phyloP scores from a whole-genome alignment of 2,329 filamentous ascomycete genomes.

The Hymenoscyphus fraxineus region DNA sequence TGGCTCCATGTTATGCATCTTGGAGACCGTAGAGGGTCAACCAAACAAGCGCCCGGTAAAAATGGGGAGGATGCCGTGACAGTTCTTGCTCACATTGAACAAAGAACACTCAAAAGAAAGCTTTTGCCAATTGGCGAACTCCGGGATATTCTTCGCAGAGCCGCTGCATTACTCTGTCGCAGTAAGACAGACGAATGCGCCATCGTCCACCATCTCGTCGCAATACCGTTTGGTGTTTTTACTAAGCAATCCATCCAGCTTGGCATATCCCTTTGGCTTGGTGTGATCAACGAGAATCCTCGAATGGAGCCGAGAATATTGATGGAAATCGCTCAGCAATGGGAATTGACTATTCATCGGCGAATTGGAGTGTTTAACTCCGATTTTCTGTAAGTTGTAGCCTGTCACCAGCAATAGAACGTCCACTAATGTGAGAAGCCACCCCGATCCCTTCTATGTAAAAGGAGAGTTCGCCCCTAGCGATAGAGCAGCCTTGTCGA shows the following conservation, averaged over 20 bases:
- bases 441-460: constrained; percentile 83
- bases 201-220: constrained; percentile 82
- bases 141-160: constrained; percentile 75
- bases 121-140: constrained; percentile 70
- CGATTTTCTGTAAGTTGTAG: constrained; percentile 54
- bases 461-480: constrained; percentile 92
- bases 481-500: constrained; percentile 70
- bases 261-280: constrained; percentile 92
- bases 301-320: constrained; percentile 81
- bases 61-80: constrained; percentile 58
- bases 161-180: constrained; percentile 81
- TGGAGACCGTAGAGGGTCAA: constrained; percentile 43
- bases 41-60: constrained; percentile 45
- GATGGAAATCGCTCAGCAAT: constrained; percentile 82
- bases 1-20: constrained; percentile 59
- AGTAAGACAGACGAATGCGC: constrained; percentile 70
- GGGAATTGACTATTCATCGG: constrained; percentile 78
- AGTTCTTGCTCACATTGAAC: constrained; percentile 69
- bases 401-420: constrained; percentile 32
- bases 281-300: constrained; percentile 94
- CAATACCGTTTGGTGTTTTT: constrained; percentile 88
- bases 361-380: constrained; percentile 78
- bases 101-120: constrained; percentile 64
- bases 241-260: constrained; percentile 94
- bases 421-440: constrained; percentile 39